Evolutionary conservation across 108 stramenopile genomes (phyloP), one percentile per base, ranked within the genome.

Genomic region (Skeletonema menzelii): DNA sequence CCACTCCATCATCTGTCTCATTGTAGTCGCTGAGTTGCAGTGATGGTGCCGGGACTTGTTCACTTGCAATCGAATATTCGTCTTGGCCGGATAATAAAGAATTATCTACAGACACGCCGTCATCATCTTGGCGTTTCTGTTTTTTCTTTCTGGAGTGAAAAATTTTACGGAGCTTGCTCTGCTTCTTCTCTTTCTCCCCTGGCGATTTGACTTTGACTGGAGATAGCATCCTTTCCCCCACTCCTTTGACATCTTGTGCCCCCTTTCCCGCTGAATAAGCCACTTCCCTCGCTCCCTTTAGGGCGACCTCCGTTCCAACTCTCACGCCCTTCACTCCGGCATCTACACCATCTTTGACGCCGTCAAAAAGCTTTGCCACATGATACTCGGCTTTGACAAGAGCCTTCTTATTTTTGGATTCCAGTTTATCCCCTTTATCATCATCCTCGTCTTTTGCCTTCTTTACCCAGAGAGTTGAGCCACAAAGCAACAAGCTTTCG

Each of bases 381-480:
- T 79, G 72, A 72, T 79, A 79, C 44, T 72, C 70, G 5, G 77
- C 77, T 42, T 72, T 67, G 32, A 72, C 53, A 57, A 79, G 55
- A 17, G 62, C 22, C 32, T 77, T 59, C 32, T 57, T 77, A 14
- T 60, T 37, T 56, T 67, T 70, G 4, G 60, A 38, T 57, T 30
- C 32, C 31, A 49, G 20, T 14, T 47, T 19, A 42, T 65, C 70
- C 11, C 30, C 56, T 8, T 63, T 40, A 13, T 35, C 53, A 14
- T 64, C 30, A 24, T 72, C 70, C 24, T 72, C 80, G 24, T 73
- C 70, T 15, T 31, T 28, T 30, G 57, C 78, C 49, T 60, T 70
- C 27, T 85, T 38, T 24, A 82, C 80, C 80, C 80, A 82, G 8
- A 82, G 27, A 5, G 80, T 82, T 15, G 76, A 63, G 6, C 80